Conservation (phyloP, 2,329 filamentous ascomycete species). For the Microdochium nivale region DNA sequence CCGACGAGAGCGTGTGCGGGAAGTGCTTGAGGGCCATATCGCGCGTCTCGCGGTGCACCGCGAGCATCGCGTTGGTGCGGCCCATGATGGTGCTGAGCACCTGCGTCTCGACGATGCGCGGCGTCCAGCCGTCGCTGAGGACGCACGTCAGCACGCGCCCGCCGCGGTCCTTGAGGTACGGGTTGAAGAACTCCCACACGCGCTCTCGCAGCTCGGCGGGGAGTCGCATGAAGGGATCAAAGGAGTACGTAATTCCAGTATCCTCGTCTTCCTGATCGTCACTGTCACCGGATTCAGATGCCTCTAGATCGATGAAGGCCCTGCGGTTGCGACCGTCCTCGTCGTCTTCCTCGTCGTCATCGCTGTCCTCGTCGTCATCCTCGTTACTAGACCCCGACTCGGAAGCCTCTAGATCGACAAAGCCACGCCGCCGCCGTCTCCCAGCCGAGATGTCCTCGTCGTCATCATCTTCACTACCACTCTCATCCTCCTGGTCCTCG, state of each 20-base stretch:
- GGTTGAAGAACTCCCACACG: conserved; percentile 25
- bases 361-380: conserved; percentile 6
- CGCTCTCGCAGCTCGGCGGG: conserved; percentile 23
- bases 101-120: neutral
- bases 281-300: neutral
- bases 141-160: neutral
- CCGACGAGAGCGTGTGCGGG: conserved; percentile 18
- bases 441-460: neutral
- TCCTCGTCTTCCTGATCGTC: neutral
- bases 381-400: conserved; percentile 12
- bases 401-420: conserved; percentile 21
- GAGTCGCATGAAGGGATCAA: conserved; percentile 23
- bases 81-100: conserved; percentile 15
- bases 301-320: neutral
- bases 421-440: conserved; percentile 2
- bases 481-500: neutral
- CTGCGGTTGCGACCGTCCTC: conserved; percentile 2
- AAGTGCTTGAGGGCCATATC: conserved; percentile 18
- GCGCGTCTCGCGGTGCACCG: conserved; percentile 21
- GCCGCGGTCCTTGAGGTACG: conserved; percentile 12
- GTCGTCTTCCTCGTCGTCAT: conserved; percentile 1
- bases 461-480: neutral
- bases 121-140: neutral
- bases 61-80: conserved; percentile 18
- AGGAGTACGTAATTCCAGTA: conserved; percentile 7